A percentile compares a stretch with the other conserved stretches of the same genome.
Evolutionary conservation across 2,329 filamentous ascomycete species (phyloP).

Genomic region (Davidsoniella neocaledoniae): DNA sequence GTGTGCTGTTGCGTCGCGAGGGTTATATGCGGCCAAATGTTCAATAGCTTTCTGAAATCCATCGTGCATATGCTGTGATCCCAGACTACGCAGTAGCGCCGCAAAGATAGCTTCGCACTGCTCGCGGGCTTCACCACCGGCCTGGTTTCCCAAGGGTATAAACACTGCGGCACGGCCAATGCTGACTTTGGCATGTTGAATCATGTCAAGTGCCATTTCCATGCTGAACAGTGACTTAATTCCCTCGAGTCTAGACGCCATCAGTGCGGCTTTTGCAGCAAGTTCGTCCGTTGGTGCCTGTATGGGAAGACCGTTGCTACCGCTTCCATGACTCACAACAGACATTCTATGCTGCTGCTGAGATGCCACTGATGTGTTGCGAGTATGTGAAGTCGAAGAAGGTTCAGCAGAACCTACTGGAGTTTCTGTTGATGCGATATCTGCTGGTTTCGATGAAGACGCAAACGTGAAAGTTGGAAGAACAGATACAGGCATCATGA

Average conservation of each 20-base stretch:
- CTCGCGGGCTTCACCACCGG: slow-evolving; percentile 66
- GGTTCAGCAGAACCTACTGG: not conserved
- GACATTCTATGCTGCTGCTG: not conserved
- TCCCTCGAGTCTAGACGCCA: slow-evolving; percentile 85
- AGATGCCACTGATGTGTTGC: not conserved
- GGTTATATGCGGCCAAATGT: slow-evolving; percentile 82
- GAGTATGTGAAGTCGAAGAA: not conserved
- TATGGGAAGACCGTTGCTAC: slow-evolving; percentile 20
- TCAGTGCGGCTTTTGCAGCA: slow-evolving; percentile 91
- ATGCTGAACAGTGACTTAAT: slow-evolving; percentile 94
- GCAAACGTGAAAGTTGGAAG: slow-evolving; percentile 39
- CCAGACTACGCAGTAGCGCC: slow-evolving; percentile 64
- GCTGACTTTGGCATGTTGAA: slow-evolving; percentile 74
- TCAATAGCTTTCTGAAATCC: slow-evolving; percentile 87
- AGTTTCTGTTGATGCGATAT: not conserved
- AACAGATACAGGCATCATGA: slow-evolving; percentile 96
- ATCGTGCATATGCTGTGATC: slow-evolving; percentile 71
- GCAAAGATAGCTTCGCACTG: slow-evolving; percentile 88
- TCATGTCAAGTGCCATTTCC: slow-evolving; percentile 77
- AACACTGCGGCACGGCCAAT: slow-evolving; percentile 76
- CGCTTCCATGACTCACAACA: slow-evolving; percentile 14
- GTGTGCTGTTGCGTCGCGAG: slow-evolving; percentile 59
- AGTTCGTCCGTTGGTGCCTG: slow-evolving; percentile 80
- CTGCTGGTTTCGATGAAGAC: slow-evolving; percentile 2
- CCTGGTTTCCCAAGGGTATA: slow-evolving; percentile 60